Conservation (phyloP, 371 early-diverging fungal species). For the Coemansia sp. region DNA sequence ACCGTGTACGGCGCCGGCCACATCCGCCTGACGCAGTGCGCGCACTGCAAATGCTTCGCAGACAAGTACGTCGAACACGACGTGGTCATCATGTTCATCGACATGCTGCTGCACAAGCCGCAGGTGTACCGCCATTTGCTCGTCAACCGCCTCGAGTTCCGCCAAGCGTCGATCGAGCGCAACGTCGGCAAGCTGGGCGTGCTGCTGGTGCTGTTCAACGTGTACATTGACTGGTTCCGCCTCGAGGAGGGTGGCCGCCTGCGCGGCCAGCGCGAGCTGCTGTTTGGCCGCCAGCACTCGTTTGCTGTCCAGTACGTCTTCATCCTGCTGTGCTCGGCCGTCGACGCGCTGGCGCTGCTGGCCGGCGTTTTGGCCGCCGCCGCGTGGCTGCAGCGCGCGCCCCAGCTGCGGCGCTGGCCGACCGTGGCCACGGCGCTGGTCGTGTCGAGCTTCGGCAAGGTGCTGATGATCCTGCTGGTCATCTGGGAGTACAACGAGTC, state of each 20-base stretch:
- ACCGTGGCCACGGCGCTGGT: conserved; percentile 74
- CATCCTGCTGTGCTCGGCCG: conserved; percentile 70
- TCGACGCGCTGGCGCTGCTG: conserved; percentile 55
- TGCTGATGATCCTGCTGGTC: conserved; percentile 86
- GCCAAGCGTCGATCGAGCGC: conserved; percentile 36
- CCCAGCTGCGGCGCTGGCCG: conserved; percentile 38
- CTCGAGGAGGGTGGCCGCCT: conserved; percentile 66
- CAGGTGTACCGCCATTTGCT: conserved; percentile 91
- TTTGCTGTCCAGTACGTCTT: conserved; percentile 69
- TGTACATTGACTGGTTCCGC: conserved; percentile 92
- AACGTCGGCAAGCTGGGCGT: conserved; percentile 76
- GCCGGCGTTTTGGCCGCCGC: conserved; percentile 43
- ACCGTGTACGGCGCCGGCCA: conserved; percentile 89
- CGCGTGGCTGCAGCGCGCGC: conserved; percentile 40
- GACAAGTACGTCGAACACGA: conserved; percentile 96
- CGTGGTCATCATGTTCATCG: conserved; percentile 86
- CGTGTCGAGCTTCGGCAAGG: conserved; percentile 86
- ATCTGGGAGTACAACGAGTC: conserved; percentile 91
- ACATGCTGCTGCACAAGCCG: conserved; percentile 88
- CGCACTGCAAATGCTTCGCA: conserved; percentile 77
- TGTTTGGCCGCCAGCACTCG: conserved; percentile 52
- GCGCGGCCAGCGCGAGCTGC: conserved; percentile 63
- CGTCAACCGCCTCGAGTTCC: conserved; percentile 65
- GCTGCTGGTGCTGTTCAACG: conserved; percentile 84
- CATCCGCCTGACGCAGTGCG: conserved; percentile 86